Conservation (phyloP, 768 basidiomycete genomes). For the Tricholoma flavovirens region DNA sequence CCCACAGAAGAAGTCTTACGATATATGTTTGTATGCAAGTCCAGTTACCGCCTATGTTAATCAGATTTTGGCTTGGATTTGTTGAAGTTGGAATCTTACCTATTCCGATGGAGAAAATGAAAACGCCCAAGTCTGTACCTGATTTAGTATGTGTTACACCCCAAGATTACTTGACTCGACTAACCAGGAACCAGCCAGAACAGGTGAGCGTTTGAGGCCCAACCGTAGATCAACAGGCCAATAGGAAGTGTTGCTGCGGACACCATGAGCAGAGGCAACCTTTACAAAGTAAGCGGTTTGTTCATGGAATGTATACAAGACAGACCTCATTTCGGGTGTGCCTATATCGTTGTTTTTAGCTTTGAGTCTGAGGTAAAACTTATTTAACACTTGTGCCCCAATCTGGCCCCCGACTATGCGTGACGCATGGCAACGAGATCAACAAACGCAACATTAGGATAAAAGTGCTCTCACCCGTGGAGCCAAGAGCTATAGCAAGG, state of each 20-base stretch:
- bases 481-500: slow-evolving; percentile 53
- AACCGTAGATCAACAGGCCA: slow-evolving; percentile 59
- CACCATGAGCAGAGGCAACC: slow-evolving; percentile 37
- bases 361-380: slow-evolving; percentile 39
- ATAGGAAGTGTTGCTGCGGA: slow-evolving; percentile 49
- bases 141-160: background rate
- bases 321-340: slow-evolving; percentile 46
- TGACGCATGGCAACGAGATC: background rate
- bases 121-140: slow-evolving; percentile 31
- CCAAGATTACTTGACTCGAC: slow-evolving; percentile 10
- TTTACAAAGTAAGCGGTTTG: slow-evolving; percentile 3
- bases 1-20: slow-evolving; percentile 32
- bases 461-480: slow-evolving; percentile 32
- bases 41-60: slow-evolving; percentile 27
- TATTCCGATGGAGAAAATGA: slow-evolving; percentile 43
- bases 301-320: background rate
- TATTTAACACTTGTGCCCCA: slow-evolving; percentile 41
- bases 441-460: slow-evolving; percentile 5
- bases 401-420: slow-evolving; percentile 30
- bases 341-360: slow-evolving; percentile 46
- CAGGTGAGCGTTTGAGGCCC: slow-evolving; percentile 44
- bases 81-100: slow-evolving; percentile 23
- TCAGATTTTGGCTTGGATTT: background rate
- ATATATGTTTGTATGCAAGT: slow-evolving; percentile 54
- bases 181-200: slow-evolving; percentile 58